These are phyloP conservation scores for Novymonas esmeraldas DNA, from an alignment of 208 protist genomes.

Conservation along the genomic window DNA sequence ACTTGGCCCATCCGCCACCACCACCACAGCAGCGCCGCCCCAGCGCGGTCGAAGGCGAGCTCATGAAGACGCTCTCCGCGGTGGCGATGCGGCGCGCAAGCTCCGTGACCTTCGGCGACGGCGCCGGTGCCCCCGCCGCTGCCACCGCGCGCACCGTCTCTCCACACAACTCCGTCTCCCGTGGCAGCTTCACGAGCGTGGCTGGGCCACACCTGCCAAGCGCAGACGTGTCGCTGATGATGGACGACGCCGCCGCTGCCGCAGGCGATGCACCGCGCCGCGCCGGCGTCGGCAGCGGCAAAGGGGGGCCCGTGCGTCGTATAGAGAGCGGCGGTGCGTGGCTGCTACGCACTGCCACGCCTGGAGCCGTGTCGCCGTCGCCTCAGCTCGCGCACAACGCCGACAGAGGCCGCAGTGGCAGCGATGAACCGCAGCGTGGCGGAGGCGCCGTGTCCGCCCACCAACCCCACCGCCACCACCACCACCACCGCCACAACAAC, in stretches of 20 bases:
- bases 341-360: conserved; percentile 15
- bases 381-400: no score
- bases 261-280: neutral
- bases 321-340: conserved; percentile 16
- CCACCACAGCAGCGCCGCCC: neutral
- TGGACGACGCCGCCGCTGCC: neutral
- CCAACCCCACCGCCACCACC: no score
- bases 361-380: no score
- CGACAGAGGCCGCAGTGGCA: no score
- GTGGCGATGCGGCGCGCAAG: conserved; percentile 14
- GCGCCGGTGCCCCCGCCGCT: neutral
- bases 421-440: no score
- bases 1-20: no score
- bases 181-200: conserved; percentile 16
- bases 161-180: neutral
- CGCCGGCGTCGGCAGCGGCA: neutral
- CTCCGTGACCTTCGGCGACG: neutral
- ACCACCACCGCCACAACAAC: no score
- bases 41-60: conserved; percentile 14
- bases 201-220: conserved; percentile 10
- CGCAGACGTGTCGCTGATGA: conserved; percentile 13
- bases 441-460: no score
- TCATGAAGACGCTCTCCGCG: conserved; percentile 22
- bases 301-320: neutral
- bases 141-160: neutral